phyloP scores from a whole-genome alignment of 2,329 filamentous ascomycete genomes.

The Talaromyces amestolkiae region DNA sequence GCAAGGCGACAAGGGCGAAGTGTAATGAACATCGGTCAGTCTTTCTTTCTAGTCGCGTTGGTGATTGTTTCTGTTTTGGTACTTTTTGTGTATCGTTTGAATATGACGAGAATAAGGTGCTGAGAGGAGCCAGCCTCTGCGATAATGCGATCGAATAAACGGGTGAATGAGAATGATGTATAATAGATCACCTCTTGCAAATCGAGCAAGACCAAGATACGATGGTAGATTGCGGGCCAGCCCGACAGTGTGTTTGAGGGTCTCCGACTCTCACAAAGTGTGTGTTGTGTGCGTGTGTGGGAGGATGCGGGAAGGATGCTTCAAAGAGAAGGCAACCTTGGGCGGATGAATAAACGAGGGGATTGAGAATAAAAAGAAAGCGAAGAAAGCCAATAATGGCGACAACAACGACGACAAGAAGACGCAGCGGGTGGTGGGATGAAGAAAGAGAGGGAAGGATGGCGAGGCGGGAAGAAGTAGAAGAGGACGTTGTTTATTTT shows the following conservation, averaged over 20 bases:
- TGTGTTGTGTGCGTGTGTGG: conserved; percentile 9
- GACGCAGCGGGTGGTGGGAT: neutral
- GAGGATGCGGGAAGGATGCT: neutral
- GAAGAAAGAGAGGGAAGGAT: conserved; percentile 4
- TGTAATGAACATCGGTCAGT: neutral
- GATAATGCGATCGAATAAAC: conserved; percentile 5
- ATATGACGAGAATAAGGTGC: conserved; percentile 3
- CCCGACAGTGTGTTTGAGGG: conserved; percentile 23
- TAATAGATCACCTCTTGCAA: neutral
- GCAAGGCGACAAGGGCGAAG: neutral
- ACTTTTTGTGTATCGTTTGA: neutral
- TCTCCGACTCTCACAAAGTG: conserved; percentile 22
- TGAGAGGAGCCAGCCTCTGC: conserved; percentile 17
- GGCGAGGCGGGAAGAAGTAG: neutral
- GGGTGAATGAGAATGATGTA: conserved; percentile 7
- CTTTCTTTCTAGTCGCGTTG: neutral
- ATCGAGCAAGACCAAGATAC: conserved; percentile 12
- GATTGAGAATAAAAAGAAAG: conserved; percentile 26
- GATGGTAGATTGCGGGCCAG: conserved; percentile 37
- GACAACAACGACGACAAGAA: conserved; percentile 3
- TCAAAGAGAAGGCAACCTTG: conserved; percentile 20
- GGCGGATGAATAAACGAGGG: conserved; percentile 22
- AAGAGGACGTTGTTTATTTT: conserved; percentile 16
- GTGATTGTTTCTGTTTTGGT: neutral
- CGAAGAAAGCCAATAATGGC: conserved; percentile 16